These are phyloP conservation scores for Lodderomyces oxycetoniae DNA, from an alignment of 1,139 yeast genomes.

Conservation along the genomic window DNA sequence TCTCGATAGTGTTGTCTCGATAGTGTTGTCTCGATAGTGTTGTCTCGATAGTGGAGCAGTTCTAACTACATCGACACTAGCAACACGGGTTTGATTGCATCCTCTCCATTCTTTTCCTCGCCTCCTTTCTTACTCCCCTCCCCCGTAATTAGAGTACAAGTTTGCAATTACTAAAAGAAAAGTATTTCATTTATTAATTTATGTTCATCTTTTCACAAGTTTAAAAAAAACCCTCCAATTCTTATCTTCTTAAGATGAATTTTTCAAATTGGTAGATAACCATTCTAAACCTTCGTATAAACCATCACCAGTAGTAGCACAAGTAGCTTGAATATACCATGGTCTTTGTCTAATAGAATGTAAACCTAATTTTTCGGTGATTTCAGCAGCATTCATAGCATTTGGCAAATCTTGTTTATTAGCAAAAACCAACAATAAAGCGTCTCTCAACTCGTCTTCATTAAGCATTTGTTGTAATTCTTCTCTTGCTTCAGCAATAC, in stretches of 20 bases:
- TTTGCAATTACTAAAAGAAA: no score
- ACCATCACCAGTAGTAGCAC: constrained; percentile 43
- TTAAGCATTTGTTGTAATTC: constrained; percentile 43
- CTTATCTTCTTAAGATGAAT: constrained; percentile 14
- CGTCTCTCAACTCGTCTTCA: constrained; percentile 42
- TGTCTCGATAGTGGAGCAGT: no score
- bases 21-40: no score
- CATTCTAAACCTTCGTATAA: constrained; percentile 43
- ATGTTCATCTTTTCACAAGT: no score
- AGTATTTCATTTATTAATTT: no score
- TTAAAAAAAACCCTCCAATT: background rate
- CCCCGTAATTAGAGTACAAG: no score
- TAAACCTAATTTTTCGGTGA: constrained; percentile 40
- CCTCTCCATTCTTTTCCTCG: no score
- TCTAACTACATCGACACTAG: no score
- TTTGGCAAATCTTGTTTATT: constrained; percentile 43
- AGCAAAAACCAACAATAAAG: constrained; percentile 39
- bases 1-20: no score
- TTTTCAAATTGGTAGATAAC: constrained; percentile 37
- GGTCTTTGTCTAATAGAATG: constrained; percentile 42
- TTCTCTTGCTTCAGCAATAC: constrained; percentile 42
- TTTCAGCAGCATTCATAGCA: constrained; percentile 43
- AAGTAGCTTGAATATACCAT: constrained; percentile 41
- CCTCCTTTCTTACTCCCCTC: no score
- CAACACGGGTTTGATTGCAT: no score